A percentile compares a stretch with the other conserved stretches of the same genome.
These are phyloP conservation scores for Rachicladosporium sp. DNA, from an alignment of 2,329 filamentous ascomycete species.

Conservation along the genomic window DNA sequence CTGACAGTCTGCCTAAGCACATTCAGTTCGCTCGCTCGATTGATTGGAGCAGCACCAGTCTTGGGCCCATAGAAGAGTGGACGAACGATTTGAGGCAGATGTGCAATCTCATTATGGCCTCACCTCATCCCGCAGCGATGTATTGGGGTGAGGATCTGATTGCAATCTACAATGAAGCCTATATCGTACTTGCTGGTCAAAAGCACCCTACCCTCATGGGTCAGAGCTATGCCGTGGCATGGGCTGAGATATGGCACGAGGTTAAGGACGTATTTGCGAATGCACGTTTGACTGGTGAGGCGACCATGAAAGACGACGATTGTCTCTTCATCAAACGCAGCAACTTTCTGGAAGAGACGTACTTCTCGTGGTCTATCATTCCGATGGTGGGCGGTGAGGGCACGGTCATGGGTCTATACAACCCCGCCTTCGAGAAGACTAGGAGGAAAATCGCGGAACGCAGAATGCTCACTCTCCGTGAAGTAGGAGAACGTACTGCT, in stretches of 20 bases:
- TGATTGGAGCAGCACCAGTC: conserved; percentile 60
- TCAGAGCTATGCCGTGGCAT: conserved; percentile 51
- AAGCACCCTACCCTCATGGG: conserved; percentile 72
- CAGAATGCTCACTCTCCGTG: conserved; percentile 65
- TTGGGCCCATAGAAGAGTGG: conserved; percentile 69
- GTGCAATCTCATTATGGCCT: conserved; percentile 73
- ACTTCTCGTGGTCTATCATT: conserved; percentile 73
- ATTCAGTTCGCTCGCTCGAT: conserved; percentile 59
- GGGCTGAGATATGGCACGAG: conserved; percentile 63
- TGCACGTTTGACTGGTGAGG: conserved; percentile 58
- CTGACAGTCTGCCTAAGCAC: conserved; percentile 53
- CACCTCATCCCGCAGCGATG: conserved; percentile 44
- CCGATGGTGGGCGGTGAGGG: conserved; percentile 65
- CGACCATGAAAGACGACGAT: conserved; percentile 76
- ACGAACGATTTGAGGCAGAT: conserved; percentile 58
- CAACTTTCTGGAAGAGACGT: conserved; percentile 63
- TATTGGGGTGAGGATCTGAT: conserved; percentile 66
- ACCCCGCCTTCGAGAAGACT: conserved; percentile 72
- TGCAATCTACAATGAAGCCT: conserved; percentile 61
- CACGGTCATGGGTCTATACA: conserved; percentile 61
- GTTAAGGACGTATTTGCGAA: conserved; percentile 56
- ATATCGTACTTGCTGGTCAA: conserved; percentile 57
- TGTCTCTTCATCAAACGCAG: conserved; percentile 59
- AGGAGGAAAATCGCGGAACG: conserved; percentile 65
- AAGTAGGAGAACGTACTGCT: conserved; percentile 64